A percentile compares a stretch with the other conserved stretches of the same genome.
phyloP scores from a whole-genome alignment of 441 rosid species.

The Viola pubescens region DNA sequence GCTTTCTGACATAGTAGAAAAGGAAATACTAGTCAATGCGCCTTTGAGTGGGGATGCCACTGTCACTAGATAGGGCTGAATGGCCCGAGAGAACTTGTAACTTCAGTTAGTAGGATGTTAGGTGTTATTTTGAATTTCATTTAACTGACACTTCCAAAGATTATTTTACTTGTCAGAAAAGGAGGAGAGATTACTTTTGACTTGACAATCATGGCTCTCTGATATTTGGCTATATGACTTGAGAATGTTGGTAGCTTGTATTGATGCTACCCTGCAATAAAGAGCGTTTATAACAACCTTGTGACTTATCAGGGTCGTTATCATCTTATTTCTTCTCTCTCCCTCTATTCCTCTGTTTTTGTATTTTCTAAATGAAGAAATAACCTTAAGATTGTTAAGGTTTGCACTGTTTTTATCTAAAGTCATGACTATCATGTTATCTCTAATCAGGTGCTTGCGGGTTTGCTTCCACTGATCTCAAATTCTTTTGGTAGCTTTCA shows the following conservation, averaged over 20 bases:
- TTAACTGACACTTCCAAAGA: too few species aligned
- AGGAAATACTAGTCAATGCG: background rate
- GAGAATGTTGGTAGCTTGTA: background rate
- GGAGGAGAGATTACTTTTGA: background rate
- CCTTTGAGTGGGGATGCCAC: background rate
- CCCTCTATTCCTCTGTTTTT: constrained; percentile 1
- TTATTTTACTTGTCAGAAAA: too few species aligned
- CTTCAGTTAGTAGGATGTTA: background rate
- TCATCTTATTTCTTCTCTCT: background rate
- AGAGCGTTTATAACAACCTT: background rate
- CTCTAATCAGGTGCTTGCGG: constrained; percentile 49
- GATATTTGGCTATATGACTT: background rate
- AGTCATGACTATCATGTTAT: constrained; percentile 9
- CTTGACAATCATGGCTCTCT: background rate
- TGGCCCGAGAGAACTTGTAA: background rate
- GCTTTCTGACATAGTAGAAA: background rate
- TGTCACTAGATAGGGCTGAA: background rate
- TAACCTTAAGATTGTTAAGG: background rate
- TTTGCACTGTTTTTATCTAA: background rate
- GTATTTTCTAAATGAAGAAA: background rate
- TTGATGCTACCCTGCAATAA: too few species aligned
- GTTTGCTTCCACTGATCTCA: constrained; percentile 41
- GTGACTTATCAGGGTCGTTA: background rate
- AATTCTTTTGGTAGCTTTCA: constrained; percentile 31
- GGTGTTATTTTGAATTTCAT: background rate